These are phyloP conservation scores for baker's yeast (Saccharomyces cerevisiae) DNA, from an alignment of 805 yeast species.

Conservation along the genomic window DNA sequence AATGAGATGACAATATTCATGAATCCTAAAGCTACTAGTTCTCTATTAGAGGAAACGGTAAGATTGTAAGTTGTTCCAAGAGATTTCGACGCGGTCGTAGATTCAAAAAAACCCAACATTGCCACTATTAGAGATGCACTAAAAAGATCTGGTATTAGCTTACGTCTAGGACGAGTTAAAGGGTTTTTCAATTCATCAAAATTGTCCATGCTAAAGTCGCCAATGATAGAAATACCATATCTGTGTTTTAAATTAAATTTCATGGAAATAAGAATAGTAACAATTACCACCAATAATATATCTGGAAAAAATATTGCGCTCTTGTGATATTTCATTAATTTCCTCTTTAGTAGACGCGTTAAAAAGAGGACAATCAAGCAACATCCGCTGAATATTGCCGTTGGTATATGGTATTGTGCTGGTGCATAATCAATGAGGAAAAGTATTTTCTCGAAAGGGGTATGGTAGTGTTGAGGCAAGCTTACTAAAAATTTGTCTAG, in stretches of 20 bases:
- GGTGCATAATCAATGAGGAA: constrained; percentile 46
- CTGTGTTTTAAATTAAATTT: constrained; percentile 39
- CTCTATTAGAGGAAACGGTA: constrained; percentile 73
- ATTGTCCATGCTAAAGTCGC: constrained; percentile 48
- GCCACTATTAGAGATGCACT: constrained; percentile 73
- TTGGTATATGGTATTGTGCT: constrained; percentile 44
- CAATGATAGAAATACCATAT: constrained; percentile 61
- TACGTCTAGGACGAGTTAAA: constrained; percentile 37
- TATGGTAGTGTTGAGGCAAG: constrained; percentile 48
- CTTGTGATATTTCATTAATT: constrained; percentile 30
- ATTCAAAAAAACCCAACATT: constrained; percentile 82
- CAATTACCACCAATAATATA: constrained; percentile 63
- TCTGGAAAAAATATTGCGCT: constrained; percentile 71
- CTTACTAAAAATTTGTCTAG: constrained; percentile 40
- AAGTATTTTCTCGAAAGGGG: constrained; percentile 60
- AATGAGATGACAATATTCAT: constrained; percentile 55
- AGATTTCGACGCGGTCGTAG: constrained; percentile 86
- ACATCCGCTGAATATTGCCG: constrained; percentile 49
- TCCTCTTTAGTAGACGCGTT: constrained; percentile 36
- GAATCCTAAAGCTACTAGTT: constrained; percentile 79
- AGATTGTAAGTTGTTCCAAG: constrained; percentile 64
- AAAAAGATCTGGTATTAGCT: constrained; percentile 46
- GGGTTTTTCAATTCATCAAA: constrained; percentile 49
- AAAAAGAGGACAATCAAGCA: constrained; percentile 41
- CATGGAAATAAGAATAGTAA: constrained; percentile 47